These are phyloP conservation scores for Dendrobium nobile DNA, from an alignment of 106 monocot species.

Conservation along the genomic window DNA sequence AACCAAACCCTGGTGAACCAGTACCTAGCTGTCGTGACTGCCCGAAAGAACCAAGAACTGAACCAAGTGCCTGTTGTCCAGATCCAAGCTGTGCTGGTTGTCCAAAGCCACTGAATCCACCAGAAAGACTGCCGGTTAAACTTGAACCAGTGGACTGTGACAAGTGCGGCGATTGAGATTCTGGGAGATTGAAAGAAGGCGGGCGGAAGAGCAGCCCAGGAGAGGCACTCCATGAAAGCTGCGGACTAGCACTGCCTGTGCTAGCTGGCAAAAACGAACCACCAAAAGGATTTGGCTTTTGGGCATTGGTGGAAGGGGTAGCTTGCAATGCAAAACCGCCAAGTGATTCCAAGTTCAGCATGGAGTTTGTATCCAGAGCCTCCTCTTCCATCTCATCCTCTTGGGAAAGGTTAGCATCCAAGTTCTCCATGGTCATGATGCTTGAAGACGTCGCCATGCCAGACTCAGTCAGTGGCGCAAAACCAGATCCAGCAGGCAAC, in stretches of 20 bases:
- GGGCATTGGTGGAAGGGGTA: conserved; percentile 26
- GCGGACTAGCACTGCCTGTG: conserved; percentile 21
- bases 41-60: conserved; percentile 89
- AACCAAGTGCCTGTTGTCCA: conserved; percentile 76
- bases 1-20: conserved; percentile 22
- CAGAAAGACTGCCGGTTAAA: conserved; percentile 15
- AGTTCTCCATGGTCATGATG: conserved; percentile 15
- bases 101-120: conserved; percentile 81
- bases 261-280: conserved; percentile 38
- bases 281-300: conserved; percentile 77
- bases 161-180: conserved; percentile 50
- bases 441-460: background rate
- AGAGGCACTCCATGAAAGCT: conserved; percentile 35
- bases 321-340: conserved; percentile 66
- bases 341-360: conserved; percentile 43
- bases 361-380: conserved; percentile 31
- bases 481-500: conserved; percentile 7
- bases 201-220: conserved; percentile 78
- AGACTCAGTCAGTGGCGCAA: conserved; percentile 10
- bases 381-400: conserved; percentile 99
- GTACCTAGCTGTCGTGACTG: conserved; percentile 69
- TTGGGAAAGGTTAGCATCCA: conserved; percentile 29
- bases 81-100: conserved; percentile 70
- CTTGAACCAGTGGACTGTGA: conserved; percentile 26
- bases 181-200: conserved; percentile 71